These are phyloP conservation scores for Boeremia exigua DNA, from an alignment of 2,329 filamentous ascomycete species.

Conservation along the genomic window DNA sequence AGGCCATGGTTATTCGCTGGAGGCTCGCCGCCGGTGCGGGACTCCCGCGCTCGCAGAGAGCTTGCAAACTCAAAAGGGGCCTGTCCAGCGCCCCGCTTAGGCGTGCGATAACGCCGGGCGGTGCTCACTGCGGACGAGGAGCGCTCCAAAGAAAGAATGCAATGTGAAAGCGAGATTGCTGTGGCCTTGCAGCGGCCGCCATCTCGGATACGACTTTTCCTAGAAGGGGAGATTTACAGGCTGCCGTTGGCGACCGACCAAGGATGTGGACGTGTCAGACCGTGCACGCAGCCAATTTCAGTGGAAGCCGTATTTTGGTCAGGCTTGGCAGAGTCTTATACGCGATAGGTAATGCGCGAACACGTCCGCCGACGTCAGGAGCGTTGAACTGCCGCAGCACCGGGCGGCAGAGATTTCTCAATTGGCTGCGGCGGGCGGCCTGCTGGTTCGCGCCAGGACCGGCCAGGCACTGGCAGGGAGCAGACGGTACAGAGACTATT, in stretches of 20 bases:
- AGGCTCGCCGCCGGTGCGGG: conserved; percentile 4
- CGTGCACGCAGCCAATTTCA: conserved; percentile 28
- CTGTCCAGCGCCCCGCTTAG: conserved; percentile 3
- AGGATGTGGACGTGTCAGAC: conserved; percentile 26
- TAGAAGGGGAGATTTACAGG: conserved; percentile 26
- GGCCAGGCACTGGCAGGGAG: conserved; percentile 8
- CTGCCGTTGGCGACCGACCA: conserved; percentile 29
- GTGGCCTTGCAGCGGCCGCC: conserved; percentile 20
- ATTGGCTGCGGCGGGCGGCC: conserved; percentile 22
- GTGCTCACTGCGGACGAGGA: conserved; percentile 3
- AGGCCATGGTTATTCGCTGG: conserved; percentile 9
- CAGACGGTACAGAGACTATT: background rate
- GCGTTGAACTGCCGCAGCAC: conserved; percentile 24
- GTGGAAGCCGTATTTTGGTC: conserved; percentile 23
- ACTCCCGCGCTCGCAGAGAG: conserved; percentile 19
- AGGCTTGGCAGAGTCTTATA: conserved; percentile 19
- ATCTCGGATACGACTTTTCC: conserved; percentile 18
- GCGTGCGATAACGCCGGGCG: conserved; percentile 2
- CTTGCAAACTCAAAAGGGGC: conserved; percentile 17
- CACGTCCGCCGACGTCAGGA: conserved; percentile 35
- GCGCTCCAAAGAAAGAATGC: conserved; percentile 4
- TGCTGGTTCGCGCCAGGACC: conserved; percentile 26
- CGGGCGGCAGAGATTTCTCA: conserved; percentile 12
- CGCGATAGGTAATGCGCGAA: too few relatives aligned
- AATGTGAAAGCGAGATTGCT: conserved; percentile 19